phyloP scores from a whole-genome alignment of 192 early-diverging fungal species.

The Coemansia sp. region DNA sequence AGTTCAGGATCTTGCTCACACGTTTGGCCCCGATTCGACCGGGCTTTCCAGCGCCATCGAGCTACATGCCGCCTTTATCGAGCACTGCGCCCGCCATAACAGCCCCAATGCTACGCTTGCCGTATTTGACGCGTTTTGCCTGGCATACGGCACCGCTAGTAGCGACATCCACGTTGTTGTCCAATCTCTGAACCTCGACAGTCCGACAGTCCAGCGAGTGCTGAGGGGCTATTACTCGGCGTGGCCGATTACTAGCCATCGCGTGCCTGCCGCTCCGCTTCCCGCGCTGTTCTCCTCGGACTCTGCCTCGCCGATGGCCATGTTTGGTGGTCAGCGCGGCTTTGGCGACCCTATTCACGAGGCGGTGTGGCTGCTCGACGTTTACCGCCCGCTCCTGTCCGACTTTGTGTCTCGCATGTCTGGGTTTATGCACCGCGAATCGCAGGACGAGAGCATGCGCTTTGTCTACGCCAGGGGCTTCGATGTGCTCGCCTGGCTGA shows the following conservation, averaged over 20 bases:
- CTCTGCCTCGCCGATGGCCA: conserved; percentile 62
- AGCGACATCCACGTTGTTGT: conserved; percentile 16
- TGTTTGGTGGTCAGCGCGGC: conserved; percentile 95
- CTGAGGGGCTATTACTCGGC: conserved; percentile 22
- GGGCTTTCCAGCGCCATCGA: conserved; percentile 3
- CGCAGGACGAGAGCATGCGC: conserved; percentile 54
- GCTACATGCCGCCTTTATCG: conserved; percentile 10
- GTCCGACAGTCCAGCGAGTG: conserved; percentile 1
- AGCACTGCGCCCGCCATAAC: neutral
- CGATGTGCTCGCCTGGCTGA: conserved; percentile 78
- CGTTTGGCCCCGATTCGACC: neutral
- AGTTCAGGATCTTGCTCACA: neutral
- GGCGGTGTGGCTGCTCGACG: conserved; percentile 65
- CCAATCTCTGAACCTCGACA: conserved; percentile 5
- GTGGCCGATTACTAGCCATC: neutral
- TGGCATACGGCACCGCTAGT: neutral
- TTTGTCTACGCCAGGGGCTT: conserved; percentile 64
- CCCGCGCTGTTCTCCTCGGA: conserved; percentile 39
- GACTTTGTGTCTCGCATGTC: conserved; percentile 73
- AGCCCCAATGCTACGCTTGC: neutral
- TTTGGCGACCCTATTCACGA: conserved; percentile 82
- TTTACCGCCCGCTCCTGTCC: conserved; percentile 70
- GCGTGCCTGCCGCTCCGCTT: neutral
- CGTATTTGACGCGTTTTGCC: conserved; percentile 5
- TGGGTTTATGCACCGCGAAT: conserved; percentile 58